Base-by-base conservation (phyloP, 306 rosid genomes). In the Ochetophila trinervis region DNA sequence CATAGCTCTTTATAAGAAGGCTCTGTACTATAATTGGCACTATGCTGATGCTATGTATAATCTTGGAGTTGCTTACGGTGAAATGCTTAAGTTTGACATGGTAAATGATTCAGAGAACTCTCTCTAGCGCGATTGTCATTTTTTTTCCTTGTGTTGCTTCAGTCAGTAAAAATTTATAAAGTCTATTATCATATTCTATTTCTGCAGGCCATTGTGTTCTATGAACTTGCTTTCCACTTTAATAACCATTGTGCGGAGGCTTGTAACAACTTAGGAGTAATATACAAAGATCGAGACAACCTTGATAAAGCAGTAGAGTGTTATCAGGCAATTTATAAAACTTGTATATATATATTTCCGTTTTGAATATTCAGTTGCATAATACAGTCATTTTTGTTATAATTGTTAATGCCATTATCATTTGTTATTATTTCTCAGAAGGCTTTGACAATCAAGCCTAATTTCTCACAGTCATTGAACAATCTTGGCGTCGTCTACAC, bases 11-110 rank as follows among this genome's bases (percentile, higher is more conserved):
- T 94, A 94, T 70, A 94, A 94, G 80, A 94, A 85, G 83, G 99
- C 99, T 53, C 62, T 94, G 83, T 90, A 70, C 83, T 90, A 88
- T 75, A 94, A 94, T 66, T 94, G 97, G 97, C 99, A 90, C 64
- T 94, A 94, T 73, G 99, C 99, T 62, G 99, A 94, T 81, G 99
- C 99, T 64, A 90, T 94, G 99, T 94, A 94, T 79, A 94, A 94
- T 86, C 96, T 94, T 17, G 99, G 97, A 70, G 99, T 94, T 73
- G 99, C 99, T 49, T 94, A 94, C 75, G 99, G 99, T 65, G 99
- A 94, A 82, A 94, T 90, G 96, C 97, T 94, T 16, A 88, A 87
- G 84, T 94, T 90, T 76, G 99, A 94, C 72, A 88, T 83, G 99
- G 99, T 94, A 72, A 54, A 84, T 57, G 32, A 40, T 56, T 77